These are phyloP conservation scores for Polysphondylium violaceum DNA, from an alignment of 78 protist genomes.

Conservation along the genomic window DNA sequence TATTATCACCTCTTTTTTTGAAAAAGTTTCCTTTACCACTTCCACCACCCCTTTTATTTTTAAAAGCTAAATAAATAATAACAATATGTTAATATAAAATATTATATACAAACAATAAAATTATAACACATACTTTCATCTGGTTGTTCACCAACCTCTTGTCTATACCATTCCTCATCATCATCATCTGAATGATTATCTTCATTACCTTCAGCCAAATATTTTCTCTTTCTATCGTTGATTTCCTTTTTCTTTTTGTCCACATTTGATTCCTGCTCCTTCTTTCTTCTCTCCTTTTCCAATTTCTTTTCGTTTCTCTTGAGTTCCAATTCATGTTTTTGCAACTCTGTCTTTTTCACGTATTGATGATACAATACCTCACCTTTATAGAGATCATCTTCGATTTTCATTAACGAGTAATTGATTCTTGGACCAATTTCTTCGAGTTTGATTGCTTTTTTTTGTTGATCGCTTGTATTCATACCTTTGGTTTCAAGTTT, in stretches of 20 bases:
- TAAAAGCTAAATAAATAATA: too few species aligned
- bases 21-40: too few species aligned
- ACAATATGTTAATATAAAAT: too few species aligned
- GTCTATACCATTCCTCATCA: slow-evolving; percentile 86
- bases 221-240: slow-evolving; percentile 20
- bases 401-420: slow-evolving; percentile 80
- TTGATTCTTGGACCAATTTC: slow-evolving; percentile 93
- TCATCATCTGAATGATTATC: slow-evolving; percentile 65
- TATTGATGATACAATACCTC: slow-evolving; percentile 84
- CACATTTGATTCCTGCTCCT: slow-evolving; percentile 56
- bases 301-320: slow-evolving; percentile 9
- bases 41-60: too few species aligned
- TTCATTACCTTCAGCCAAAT: slow-evolving; percentile 26
- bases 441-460: slow-evolving; percentile 72
- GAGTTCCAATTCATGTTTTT: slow-evolving; percentile 33
- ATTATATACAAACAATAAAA: too few species aligned
- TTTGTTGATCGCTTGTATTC: slow-evolving; percentile 27
- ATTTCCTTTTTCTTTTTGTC: slow-evolving; percentile 41
- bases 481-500: slow-evolving; percentile 23
- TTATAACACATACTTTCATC: slow-evolving; percentile 44
- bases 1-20: too few species aligned
- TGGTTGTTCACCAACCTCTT: slow-evolving; percentile 83
- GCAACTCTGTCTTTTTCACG: slow-evolving; percentile 8
- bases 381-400: slow-evolving; percentile 88
- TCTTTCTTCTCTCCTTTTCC: slow-evolving; percentile 69